Evolutionary conservation across 108 stramenopile genomes (phyloP).

Genomic region (Skeletonema tropicum): DNA sequence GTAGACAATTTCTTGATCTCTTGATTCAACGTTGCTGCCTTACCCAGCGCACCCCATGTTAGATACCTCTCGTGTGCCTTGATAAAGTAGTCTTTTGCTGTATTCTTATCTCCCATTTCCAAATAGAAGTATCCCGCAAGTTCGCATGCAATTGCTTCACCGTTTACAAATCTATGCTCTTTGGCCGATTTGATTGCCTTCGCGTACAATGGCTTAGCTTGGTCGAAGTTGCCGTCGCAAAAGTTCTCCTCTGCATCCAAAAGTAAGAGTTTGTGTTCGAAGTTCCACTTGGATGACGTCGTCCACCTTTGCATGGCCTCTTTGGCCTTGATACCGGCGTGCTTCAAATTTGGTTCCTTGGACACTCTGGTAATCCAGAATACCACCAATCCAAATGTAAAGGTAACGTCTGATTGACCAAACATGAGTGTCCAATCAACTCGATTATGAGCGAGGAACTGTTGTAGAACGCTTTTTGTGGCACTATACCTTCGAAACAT

Average conservation of each 20-base stretch:
- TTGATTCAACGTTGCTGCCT: slow-evolving; percentile 1
- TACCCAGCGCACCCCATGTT: slow-evolving; percentile 16
- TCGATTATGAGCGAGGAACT: not conserved
- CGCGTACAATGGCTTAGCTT: slow-evolving; percentile 3
- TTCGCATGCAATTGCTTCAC: slow-evolving; percentile 30
- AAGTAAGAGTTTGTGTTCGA: slow-evolving; percentile 21
- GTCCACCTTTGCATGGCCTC: slow-evolving; percentile 12
- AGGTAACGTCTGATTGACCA: not conserved
- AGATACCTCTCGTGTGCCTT: slow-evolving; percentile 21
- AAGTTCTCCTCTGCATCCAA: slow-evolving; percentile 29
- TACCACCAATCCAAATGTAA: slow-evolving; percentile 2
- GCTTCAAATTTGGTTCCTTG: not conserved
- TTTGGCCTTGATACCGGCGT: not conserved
- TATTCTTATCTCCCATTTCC: slow-evolving; percentile 3
- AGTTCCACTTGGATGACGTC: slow-evolving; percentile 13
- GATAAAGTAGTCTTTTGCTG: slow-evolving; percentile 8
- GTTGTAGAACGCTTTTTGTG: not conserved
- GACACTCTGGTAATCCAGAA: slow-evolving; percentile 24
- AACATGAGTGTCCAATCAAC: not conserved
- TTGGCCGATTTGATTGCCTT: slow-evolving; percentile 23
- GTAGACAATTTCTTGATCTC: not conserved
- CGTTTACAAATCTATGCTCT: slow-evolving; percentile 22
- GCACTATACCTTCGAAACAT: not conserved
- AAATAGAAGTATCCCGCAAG: slow-evolving; percentile 22
- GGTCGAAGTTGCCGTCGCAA: slow-evolving; percentile 5